Conservation (phyloP, 2,329 filamentous ascomycete species). For the Alternaria panax region DNA sequence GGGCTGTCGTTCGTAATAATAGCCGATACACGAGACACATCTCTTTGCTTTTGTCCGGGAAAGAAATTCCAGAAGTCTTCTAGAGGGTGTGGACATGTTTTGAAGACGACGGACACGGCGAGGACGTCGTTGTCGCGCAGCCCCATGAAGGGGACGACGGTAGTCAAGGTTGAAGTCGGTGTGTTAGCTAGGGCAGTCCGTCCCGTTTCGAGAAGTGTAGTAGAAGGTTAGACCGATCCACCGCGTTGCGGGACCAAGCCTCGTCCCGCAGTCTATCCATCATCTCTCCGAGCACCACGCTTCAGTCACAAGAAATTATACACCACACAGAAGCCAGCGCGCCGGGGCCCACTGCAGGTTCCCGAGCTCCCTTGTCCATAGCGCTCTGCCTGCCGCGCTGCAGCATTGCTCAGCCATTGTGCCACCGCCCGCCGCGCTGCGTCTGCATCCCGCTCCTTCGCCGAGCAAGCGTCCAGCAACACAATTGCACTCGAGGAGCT, state of each 20-base stretch:
- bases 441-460: slow-evolving; percentile 11
- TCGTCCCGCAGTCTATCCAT: slow-evolving; percentile 21
- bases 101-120: neutral
- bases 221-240: slow-evolving; percentile 18
- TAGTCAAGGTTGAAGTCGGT: neutral
- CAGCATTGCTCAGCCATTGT: slow-evolving; percentile 13
- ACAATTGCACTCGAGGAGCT: slow-evolving; percentile 3
- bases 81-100: neutral
- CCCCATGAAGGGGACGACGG: neutral
- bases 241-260: slow-evolving; percentile 23
- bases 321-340: neutral
- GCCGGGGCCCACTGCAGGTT: slow-evolving; percentile 6
- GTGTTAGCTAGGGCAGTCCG: neutral
- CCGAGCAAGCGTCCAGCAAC: slow-evolving; percentile 10
- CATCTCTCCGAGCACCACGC: slow-evolving; percentile 22
- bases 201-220: slow-evolving; percentile 22
- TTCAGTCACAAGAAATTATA: slow-evolving; percentile 10
- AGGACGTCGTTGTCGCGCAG: neutral
- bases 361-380: slow-evolving; percentile 4
- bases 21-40: slow-evolving; percentile 6
- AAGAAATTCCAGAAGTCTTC: neutral
- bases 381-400: neutral
- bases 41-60: slow-evolving; percentile 8
- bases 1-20: slow-evolving; percentile 5
- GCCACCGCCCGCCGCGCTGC: slow-evolving; percentile 6